These are phyloP conservation scores for Cucurbita maxima DNA, from an alignment of 306 rosid species.

Conservation along the genomic window DNA sequence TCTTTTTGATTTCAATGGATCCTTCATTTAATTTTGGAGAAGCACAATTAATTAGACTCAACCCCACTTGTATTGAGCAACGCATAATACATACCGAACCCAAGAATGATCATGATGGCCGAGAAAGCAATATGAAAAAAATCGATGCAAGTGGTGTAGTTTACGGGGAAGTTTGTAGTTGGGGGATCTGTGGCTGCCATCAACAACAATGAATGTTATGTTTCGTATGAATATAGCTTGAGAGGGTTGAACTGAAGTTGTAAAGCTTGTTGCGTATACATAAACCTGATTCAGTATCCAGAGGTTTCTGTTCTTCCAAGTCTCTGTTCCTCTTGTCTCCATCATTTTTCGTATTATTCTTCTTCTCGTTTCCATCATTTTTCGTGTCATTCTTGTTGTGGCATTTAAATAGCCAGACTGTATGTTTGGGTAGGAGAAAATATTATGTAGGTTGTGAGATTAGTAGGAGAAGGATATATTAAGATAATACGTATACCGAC, in stretches of 20 bases:
- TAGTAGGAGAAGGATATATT: too few species aligned
- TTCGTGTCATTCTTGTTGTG: neutral
- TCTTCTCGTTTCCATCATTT: too few species aligned
- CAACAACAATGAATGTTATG: neutral
- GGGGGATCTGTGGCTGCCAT: neutral
- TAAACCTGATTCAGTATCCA: too few species aligned
- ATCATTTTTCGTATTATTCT: too few species aligned
- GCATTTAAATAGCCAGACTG: neutral
- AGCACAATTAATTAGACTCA: too few species aligned
- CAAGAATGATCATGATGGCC: conserved; percentile 10
- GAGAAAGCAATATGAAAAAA: conserved; percentile 3
- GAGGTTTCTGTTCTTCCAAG: neutral
- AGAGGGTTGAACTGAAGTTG: neutral
- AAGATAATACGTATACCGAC: neutral
- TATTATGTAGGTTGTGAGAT: neutral
- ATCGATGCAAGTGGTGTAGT: conserved; percentile 8
- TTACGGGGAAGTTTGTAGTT: neutral
- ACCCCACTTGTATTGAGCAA: too few species aligned
- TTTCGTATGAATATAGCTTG: neutral
- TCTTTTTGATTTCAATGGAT: neutral
- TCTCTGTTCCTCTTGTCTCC: neutral
- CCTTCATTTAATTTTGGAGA: neutral
- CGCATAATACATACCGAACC: neutral
- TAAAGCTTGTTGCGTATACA: too few species aligned
- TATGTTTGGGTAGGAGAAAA: neutral